A percentile compares a stretch with the other conserved stretches of the same genome.
Evolutionary conservation across 2,329 filamentous ascomycete genomes (phyloP).

Genomic region (Pseudogymnoascus sp.): DNA sequence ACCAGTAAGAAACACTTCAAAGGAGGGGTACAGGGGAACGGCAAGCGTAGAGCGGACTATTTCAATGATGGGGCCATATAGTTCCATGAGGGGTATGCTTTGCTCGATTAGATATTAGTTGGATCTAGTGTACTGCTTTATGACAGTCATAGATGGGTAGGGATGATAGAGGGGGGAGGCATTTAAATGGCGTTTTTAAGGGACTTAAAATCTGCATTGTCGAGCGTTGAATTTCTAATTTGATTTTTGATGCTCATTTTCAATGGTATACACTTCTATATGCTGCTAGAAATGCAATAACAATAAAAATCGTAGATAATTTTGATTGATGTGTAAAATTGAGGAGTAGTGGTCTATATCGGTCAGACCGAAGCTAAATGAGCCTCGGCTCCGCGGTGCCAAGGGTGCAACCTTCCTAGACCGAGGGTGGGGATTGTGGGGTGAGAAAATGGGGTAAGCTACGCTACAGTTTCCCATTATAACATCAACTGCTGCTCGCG

Average conservation of each 20-base stretch:
- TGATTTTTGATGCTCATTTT: neutral
- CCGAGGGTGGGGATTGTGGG: constrained; percentile 8
- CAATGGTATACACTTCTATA: neutral
- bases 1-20: constrained; percentile 92
- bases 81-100: neutral
- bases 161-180: neutral
- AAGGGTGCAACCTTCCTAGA: constrained; percentile 5
- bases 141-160: neutral
- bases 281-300: neutral
- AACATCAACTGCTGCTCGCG: neutral
- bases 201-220: constrained; percentile 2
- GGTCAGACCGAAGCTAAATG: constrained; percentile 1
- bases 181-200: constrained; percentile 1
- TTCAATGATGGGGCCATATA: constrained; percentile 24
- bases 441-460: constrained; percentile 7
- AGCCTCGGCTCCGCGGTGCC: constrained; percentile 5
- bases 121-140: neutral
- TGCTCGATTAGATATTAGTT: neutral
- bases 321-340: neutral
- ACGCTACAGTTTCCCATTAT: neutral
- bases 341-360: neutral
- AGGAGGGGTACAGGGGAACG: constrained; percentile 58
- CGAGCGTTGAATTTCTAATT: neutral
- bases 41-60: constrained; percentile 31
- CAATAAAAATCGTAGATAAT: neutral